Conservation (phyloP, 805 yeast species). For the Priceomyces haplophilus region DNA sequence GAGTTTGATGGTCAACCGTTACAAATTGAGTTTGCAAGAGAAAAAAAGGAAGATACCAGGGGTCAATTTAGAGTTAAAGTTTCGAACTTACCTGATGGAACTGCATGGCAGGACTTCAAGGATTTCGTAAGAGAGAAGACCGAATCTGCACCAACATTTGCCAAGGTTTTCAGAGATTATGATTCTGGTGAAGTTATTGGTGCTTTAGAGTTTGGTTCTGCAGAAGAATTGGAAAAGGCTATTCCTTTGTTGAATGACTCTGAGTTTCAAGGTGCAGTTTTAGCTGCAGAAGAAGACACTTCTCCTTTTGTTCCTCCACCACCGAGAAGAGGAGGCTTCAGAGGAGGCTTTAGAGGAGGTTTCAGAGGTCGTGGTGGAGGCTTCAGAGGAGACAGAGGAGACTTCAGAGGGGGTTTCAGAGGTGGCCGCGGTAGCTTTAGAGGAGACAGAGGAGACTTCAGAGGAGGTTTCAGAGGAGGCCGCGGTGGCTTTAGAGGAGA, state of each 20-base stretch:
- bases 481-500: conserved; percentile 32
- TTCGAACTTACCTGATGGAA: conserved; percentile 66
- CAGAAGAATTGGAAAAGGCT: conserved; percentile 75
- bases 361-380: conserved; percentile 31
- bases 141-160: conserved; percentile 59
- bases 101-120: conserved; percentile 86
- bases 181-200: conserved; percentile 46
- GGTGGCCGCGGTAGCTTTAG: conserved; percentile 33
- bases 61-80: conserved; percentile 74
- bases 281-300: conserved; percentile 77
- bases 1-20: conserved; percentile 50
- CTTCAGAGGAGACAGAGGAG: conserved; percentile 29
- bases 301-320: conserved; percentile 55
- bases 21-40: conserved; percentile 54
- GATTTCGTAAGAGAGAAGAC: conserved; percentile 83
- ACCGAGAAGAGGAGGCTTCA: conserved; percentile 41
- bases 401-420: conserved; percentile 34
- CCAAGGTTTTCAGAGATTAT: conserved; percentile 48
- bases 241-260: conserved; percentile 68
- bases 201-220: conserved; percentile 55
- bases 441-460: conserved; percentile 16
- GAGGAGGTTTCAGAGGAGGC: conserved; percentile 38
- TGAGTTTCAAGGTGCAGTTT: conserved; percentile 65
- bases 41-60: conserved; percentile 57
- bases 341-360: conserved; percentile 32